Evolutionary conservation across 2,329 filamentous ascomycete species (phyloP).

Genomic region (Fusarium udum): DNA sequence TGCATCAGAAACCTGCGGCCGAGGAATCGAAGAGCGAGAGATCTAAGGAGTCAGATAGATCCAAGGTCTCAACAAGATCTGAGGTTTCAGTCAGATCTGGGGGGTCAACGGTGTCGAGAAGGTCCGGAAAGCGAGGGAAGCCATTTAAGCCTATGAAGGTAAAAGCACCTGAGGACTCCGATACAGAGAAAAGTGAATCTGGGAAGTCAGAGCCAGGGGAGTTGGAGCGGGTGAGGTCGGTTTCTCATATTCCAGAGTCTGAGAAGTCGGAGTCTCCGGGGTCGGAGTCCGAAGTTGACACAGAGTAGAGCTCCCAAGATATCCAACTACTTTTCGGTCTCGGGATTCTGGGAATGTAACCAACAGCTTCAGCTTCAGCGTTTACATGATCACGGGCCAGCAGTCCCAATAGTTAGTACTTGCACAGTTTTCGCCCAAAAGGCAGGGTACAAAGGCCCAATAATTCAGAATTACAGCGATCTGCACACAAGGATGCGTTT

Average conservation of each 20-base stretch:
- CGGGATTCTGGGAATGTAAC: not conserved
- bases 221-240: not conserved
- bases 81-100: not conserved
- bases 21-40: not conserved
- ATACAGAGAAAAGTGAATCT: not conserved
- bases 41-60: not conserved
- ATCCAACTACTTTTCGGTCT: not conserved
- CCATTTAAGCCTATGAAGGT: too few relatives aligned
- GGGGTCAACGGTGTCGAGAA: not conserved
- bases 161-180: too few relatives aligned
- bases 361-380: not conserved
- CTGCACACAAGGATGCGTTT: not conserved
- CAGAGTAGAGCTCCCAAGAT: not conserved
- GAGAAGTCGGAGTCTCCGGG: not conserved
- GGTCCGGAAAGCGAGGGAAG: not conserved
- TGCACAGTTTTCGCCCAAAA: not conserved
- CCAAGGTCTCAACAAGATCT: not conserved
- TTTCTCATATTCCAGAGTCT: not conserved
- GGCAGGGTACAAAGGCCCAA: not conserved
- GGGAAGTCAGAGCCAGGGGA: not conserved
- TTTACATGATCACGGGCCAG: not conserved
- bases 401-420: not conserved
- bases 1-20: not conserved
- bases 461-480: not conserved
- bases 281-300: slow-evolving; percentile 7